Percentiles rank a stretch among this genome's conserved stretches.
These are phyloP conservation scores for Cladosporium phlei DNA, from an alignment of 2,329 filamentous ascomycete genomes.

Conservation along the genomic window DNA sequence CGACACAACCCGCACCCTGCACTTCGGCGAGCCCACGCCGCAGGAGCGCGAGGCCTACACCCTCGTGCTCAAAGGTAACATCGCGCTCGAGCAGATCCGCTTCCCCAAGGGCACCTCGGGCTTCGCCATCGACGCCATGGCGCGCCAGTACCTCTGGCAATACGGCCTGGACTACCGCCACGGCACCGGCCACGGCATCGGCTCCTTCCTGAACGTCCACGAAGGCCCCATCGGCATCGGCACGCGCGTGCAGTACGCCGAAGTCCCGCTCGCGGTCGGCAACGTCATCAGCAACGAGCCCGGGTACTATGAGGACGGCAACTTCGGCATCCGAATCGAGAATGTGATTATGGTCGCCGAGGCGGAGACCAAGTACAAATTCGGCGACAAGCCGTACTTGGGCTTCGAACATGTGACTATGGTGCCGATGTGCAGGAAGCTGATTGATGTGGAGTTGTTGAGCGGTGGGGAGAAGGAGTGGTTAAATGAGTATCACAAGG, in stretches of 20 bases:
- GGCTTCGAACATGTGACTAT: constrained; percentile 97
- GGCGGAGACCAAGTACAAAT: constrained; percentile 77
- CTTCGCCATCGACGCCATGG: constrained; percentile 82
- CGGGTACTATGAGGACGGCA: constrained; percentile 93
- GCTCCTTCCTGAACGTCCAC: constrained; percentile 93
- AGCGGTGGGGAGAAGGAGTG: constrained; percentile 72
- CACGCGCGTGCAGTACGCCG: constrained; percentile 82
- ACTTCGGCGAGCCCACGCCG: constrained; percentile 79
- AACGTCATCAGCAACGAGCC: constrained; percentile 95
- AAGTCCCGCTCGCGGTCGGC: constrained; percentile 82
- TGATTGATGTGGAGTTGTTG: constrained; percentile 72
- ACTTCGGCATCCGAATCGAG: constrained; percentile 92
- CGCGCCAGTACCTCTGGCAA: constrained; percentile 88
- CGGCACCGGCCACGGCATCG: constrained; percentile 92
- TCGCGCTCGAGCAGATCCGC: constrained; percentile 76
- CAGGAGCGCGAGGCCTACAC: constrained; percentile 89
- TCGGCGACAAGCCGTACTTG: constrained; percentile 89
- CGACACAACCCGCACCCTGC: constrained; percentile 87
- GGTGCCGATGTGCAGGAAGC: constrained; percentile 86
- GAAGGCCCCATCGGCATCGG: constrained; percentile 96
- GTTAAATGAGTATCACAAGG: constrained; percentile 79
- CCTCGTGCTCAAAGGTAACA: constrained; percentile 88
- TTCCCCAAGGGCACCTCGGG: constrained; percentile 96
- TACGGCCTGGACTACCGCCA: constrained; percentile 92
- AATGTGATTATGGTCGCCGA: constrained; percentile 91